Conservation (phyloP, 1,284 basidiomycete genomes). For the Sphagnurus paluster region DNA sequence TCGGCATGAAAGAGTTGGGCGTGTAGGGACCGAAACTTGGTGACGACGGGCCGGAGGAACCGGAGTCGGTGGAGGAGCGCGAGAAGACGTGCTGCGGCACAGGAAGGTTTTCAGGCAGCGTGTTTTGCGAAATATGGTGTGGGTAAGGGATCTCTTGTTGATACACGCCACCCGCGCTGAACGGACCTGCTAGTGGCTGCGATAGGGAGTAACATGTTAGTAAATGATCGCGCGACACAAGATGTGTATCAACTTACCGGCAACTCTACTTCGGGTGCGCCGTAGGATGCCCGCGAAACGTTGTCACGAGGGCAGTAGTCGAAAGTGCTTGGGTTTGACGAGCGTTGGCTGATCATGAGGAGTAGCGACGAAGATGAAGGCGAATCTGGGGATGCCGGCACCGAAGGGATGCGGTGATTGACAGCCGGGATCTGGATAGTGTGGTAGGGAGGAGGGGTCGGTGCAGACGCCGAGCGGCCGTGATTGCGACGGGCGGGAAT, state of each 20-base stretch:
- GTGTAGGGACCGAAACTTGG: conserved; percentile 38
- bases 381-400: conserved; percentile 62
- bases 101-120: conserved; percentile 29
- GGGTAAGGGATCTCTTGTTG: conserved; percentile 31
- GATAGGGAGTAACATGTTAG: conserved; percentile 21
- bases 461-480: conserved; percentile 52
- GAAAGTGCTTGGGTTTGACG: conserved; percentile 48
- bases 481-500: conserved; percentile 46
- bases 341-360: conserved; percentile 57
- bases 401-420: too few species aligned
- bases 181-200: conserved; percentile 32
- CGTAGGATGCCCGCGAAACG: conserved; percentile 32
- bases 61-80: conserved; percentile 27
- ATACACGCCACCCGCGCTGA: conserved; percentile 31
- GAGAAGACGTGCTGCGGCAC: conserved; percentile 33
- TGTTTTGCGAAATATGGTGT: conserved; percentile 36
- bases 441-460: conserved; percentile 57
- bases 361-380: conserved; percentile 60
- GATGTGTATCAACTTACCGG: conserved; percentile 31
- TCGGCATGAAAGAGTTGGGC: conserved; percentile 27
- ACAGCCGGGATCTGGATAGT: conserved; percentile 64
- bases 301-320: conserved; percentile 44
- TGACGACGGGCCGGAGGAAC: conserved; percentile 37
- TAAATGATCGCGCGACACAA: conserved; percentile 7
- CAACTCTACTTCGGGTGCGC: conserved; percentile 40